Evolutionary conservation across 768 basidiomycete species (phyloP).

Genomic region (Rhizopogon vinicolor): DNA sequence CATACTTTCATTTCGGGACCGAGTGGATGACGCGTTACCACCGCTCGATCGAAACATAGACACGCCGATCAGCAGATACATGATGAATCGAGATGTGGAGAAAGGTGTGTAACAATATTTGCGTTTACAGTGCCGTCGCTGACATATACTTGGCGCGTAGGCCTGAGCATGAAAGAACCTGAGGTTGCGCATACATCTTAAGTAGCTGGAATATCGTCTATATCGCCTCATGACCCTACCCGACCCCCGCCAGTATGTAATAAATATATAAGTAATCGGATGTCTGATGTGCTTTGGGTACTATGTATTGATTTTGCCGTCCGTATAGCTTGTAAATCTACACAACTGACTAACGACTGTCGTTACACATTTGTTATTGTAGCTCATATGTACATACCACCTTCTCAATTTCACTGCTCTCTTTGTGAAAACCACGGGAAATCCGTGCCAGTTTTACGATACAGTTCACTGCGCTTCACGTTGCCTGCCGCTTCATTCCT

Average conservation of each 20-base stretch:
- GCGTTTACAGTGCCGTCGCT: constrained; percentile 3
- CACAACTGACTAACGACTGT: background rate
- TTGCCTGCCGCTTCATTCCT: no score
- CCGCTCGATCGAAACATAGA: constrained; percentile 24
- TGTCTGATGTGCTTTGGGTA: background rate
- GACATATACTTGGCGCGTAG: constrained; percentile 22
- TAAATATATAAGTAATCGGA: background rate
- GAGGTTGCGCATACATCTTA: constrained; percentile 44
- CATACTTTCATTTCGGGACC: constrained; percentile 61
- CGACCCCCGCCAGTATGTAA: background rate
- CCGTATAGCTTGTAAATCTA: background rate
- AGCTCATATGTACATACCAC: background rate
- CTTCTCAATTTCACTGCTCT: no score
- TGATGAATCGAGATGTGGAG: constrained; percentile 70
- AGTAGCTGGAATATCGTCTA: constrained; percentile 19
- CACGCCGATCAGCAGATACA: constrained; percentile 63
- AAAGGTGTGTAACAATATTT: constrained; percentile 40
- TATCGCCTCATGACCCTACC: background rate
- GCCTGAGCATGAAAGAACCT: constrained; percentile 55
- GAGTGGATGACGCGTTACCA: constrained; percentile 54
- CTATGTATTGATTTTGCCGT: background rate
- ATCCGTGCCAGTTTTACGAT: no score
- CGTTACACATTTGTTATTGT: background rate
- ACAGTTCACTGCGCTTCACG: no score
- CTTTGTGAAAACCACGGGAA: no score